Base-by-base conservation (phyloP, 169 alveolate species). In the Plasmodium knowlesi region DNA sequence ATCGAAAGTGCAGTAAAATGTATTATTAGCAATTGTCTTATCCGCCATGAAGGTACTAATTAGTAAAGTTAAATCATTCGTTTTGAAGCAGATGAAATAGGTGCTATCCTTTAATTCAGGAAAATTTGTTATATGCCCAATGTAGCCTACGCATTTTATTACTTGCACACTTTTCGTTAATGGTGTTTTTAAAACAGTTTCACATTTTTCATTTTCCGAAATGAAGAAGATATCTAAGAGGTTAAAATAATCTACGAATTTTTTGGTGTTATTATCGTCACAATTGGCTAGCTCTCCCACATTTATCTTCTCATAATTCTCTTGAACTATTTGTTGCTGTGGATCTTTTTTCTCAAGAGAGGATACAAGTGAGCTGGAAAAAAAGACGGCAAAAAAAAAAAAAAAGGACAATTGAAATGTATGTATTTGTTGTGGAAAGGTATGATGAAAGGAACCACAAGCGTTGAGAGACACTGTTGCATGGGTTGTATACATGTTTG, bases 121-220 rank as follows among this genome's bases (percentile, higher is more conserved):
- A 25, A 74, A 22, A 16, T 74, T 41, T 16, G 53, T 19, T 74
- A 86, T 41, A 37, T 34, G 50, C 3, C 93, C 93, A 86, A 86
- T 74, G 67, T 39, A 41, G 41, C 79, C 93, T 19, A 19, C 70
- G 46, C 93, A 86, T 19, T 86, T 54, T 6, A 25, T 25, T 34
- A 74, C 85, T n/a, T 76, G 73, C 28, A 57, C 43, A 22, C 50
- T 86, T 86, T 73, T 74, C 22, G 80, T n/a, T 53, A 86, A 76
- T 22, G 86, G 16, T 0, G 93, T 57, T 28, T 54, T 5, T 86
- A 74, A 41, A 10, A 86, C 71, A 74, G 79, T 22, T 54, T 86
- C 81, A 76, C 93, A 86, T 34, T 76, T 53, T 54, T 74, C 85
- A 76, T 78, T 22, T 25, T 86, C 93, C 43, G 93, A 86, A 78